Evolutionary conservation across 208 protist genomes (phyloP).

Genomic region (Trypanosomatidae sp.): DNA sequence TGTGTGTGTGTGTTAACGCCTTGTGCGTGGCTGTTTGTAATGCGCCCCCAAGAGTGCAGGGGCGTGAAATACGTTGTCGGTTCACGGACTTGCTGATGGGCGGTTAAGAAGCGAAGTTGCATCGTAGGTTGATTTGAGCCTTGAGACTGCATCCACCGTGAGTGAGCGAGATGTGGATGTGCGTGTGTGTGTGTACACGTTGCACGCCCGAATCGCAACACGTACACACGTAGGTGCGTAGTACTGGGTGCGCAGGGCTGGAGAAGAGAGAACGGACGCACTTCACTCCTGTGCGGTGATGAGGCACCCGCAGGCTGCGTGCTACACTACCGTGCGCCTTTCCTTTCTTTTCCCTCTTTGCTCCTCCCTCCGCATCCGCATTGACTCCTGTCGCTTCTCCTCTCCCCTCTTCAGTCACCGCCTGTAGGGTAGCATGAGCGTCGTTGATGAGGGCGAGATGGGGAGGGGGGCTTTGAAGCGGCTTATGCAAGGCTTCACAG

Average conservation of each 20-base stretch:
- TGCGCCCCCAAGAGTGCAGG: not conserved
- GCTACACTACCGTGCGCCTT: not conserved
- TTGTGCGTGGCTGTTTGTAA: not conserved
- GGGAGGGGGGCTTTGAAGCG: not conserved
- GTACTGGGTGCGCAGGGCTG: not conserved
- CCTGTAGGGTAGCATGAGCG: not conserved
- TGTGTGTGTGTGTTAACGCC: not conserved
- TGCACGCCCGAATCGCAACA: not conserved
- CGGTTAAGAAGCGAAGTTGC: not conserved
- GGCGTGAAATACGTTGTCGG: not conserved
- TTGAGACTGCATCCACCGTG: not conserved
- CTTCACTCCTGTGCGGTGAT: not conserved
- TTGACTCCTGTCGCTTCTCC: not conserved
- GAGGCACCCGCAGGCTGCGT: not conserved
- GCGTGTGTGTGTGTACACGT: conserved; percentile 1
- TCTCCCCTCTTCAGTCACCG: not conserved
- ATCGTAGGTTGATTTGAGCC: not conserved
- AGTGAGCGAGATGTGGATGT: not conserved
- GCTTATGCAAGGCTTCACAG: not conserved
- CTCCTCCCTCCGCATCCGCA: not conserved
- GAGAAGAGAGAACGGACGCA: not conserved
- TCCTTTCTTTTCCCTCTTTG: not conserved
- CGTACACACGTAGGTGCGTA: not conserved
- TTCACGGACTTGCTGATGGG: not conserved
- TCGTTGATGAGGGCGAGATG: not conserved